Conservation (phyloP, 345 rosid species). For the Sonneratia alba region DNA sequence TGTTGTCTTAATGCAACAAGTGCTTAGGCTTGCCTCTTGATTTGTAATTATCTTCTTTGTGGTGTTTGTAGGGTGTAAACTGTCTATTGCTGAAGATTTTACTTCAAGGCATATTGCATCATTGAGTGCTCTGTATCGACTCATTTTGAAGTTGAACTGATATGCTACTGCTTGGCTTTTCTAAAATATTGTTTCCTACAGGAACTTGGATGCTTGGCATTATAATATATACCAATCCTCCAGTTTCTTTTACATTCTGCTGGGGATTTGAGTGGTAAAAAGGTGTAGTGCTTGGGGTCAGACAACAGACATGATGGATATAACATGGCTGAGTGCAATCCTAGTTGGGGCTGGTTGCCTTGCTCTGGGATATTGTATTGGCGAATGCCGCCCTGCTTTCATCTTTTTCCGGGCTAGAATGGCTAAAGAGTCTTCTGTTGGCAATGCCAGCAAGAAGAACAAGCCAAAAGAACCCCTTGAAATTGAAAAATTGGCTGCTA, state of each 20-base stretch:
- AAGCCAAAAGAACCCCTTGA: constrained; percentile 50
- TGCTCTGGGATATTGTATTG: constrained; percentile 78
- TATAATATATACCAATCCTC: not conserved
- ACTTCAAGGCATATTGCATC: not conserved
- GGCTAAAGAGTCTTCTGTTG: constrained; percentile 14
- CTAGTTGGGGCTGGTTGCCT: constrained; percentile 74
- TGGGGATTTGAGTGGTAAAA: not conserved
- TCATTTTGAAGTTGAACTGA: not conserved
- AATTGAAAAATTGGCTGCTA: constrained; percentile 79
- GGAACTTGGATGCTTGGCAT: not conserved
- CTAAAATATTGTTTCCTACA: not conserved
- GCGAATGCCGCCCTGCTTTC: constrained; percentile 35
- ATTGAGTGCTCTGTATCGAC: not conserved
- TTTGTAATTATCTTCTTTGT: too few relatives aligned
- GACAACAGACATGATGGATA: constrained; percentile 34
- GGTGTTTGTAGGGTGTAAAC: too few relatives aligned
- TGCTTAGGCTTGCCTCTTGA: too few relatives aligned
- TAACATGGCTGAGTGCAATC: constrained; percentile 70
- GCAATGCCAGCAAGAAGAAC: constrained; percentile 19
- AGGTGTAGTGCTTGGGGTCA: not conserved
- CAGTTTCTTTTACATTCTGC: not conserved
- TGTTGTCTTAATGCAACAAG: too few relatives aligned
- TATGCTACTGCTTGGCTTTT: not conserved
- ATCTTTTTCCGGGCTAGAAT: constrained; percentile 29
- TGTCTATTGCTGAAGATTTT: too few relatives aligned